A percentile compares a stretch with the other conserved stretches of the same genome.
These are phyloP conservation scores for Madurella mycetomatis DNA, from an alignment of 2,329 filamentous ascomycete species.

Conservation along the genomic window DNA sequence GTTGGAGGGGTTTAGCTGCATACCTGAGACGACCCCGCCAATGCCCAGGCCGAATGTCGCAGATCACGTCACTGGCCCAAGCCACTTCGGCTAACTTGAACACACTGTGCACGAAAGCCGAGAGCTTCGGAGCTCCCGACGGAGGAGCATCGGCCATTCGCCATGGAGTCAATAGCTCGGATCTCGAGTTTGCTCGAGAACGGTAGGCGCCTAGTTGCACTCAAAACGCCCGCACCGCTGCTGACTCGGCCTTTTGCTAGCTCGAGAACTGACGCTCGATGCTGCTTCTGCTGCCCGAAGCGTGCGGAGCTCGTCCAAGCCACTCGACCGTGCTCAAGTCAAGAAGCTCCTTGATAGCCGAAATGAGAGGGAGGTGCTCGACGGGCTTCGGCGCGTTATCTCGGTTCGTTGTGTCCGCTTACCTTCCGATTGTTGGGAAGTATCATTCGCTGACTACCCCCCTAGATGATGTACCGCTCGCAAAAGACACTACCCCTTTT, in stretches of 20 bases:
- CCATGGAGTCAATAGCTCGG: conserved; percentile 92
- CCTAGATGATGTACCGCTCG: conserved; percentile 91
- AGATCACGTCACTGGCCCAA: conserved; percentile 22
- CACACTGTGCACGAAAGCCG: neutral
- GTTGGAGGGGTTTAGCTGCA: conserved; percentile 21
- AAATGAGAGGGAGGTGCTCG: conserved; percentile 86
- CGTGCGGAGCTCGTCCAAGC: conserved; percentile 53
- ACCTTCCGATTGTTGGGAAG: neutral
- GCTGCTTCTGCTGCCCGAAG: conserved; percentile 82
- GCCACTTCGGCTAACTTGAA: neutral
- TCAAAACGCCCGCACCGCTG: neutral
- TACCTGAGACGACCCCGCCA: conserved; percentile 15
- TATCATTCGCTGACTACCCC: neutral
- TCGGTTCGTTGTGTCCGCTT: conserved; percentile 56
- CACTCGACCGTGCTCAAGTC: conserved; percentile 75
- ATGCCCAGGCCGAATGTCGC: neutral
- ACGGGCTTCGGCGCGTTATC: conserved; percentile 83
- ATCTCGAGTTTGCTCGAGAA: conserved; percentile 94
- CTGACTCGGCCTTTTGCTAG: conserved; percentile 41
- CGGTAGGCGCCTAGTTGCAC: conserved; percentile 51
- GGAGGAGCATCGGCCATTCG: conserved; percentile 3
- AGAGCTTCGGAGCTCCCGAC: conserved; percentile 3
- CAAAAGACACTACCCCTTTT: conserved; percentile 90
- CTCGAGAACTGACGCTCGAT: conserved; percentile 94
- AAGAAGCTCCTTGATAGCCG: conserved; percentile 94